Percentiles rank a stretch among this genome's conserved stretches.
Conservation (phyloP, 306 rosid species). For the Cyamopsis tetragonoloba region DNA sequence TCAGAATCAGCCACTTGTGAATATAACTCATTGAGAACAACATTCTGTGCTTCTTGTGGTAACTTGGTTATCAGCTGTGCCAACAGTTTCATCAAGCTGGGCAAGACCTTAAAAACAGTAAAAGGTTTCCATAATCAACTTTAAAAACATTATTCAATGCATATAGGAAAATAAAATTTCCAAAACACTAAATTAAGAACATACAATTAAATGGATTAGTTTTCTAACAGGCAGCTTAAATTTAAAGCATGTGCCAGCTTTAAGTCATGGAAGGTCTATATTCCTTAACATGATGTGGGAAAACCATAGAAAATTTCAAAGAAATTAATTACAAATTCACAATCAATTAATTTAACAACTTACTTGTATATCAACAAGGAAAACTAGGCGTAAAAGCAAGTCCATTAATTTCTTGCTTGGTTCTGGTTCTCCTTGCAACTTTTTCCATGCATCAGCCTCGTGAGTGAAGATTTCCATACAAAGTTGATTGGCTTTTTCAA, state of each 20-base stretch:
- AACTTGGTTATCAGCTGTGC: slow-evolving; percentile 65
- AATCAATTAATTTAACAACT: slow-evolving; percentile 19
- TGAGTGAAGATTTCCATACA: slow-evolving; percentile 44
- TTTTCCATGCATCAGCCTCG: slow-evolving; percentile 63
- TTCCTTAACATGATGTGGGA: background rate
- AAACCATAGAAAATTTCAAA: background rate
- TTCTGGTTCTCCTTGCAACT: slow-evolving; percentile 80
- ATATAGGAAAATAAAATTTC: background rate
- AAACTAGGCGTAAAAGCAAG: slow-evolving; percentile 67
- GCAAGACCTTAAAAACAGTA: slow-evolving; percentile 61
- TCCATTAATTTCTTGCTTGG: slow-evolving; percentile 81
- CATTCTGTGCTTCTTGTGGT: slow-evolving; percentile 65
- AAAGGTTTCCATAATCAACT: slow-evolving; percentile 16
- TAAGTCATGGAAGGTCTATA: background rate
- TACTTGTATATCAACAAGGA: slow-evolving; percentile 86
- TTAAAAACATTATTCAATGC: slow-evolving; percentile 2
- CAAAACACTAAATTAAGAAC: slow-evolving; percentile 1
- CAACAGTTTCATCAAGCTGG: slow-evolving; percentile 73
- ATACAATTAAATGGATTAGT: background rate
- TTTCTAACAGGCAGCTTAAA: background rate
- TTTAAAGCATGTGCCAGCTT: slow-evolving; percentile 5
- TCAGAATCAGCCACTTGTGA: slow-evolving; percentile 88
- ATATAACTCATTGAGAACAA: slow-evolving; percentile 72
- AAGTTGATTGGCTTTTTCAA: slow-evolving; percentile 55
- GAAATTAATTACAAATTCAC: background rate